Base-by-base conservation (phyloP, 1,284 basidiomycete genomes). In the Testicularia cyperi region DNA sequence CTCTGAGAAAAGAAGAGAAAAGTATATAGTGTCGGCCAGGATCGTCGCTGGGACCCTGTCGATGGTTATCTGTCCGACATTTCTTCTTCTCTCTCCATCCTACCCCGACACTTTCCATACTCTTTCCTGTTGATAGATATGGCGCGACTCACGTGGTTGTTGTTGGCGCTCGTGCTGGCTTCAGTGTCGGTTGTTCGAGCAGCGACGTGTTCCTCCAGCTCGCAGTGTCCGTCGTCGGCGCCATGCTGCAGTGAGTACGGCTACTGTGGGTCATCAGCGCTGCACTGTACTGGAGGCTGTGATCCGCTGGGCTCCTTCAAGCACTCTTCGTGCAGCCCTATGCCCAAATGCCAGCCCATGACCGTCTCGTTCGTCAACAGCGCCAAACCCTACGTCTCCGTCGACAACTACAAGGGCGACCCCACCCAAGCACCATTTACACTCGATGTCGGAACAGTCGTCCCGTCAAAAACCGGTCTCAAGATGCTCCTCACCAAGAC, bases 361-460 rank as follows among this genome's bases (percentile, higher is more conserved):
- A 53, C 38, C 52, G 48, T 69, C 52, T 27, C 16, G 16, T 61
- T 69, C 27, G 42, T 40, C 32, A 64, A 61, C 46, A 54, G 41
- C n/a, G 41, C 47, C 25, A 57, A 58, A 12, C 52, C 61, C 12
- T 63, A 38, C 30, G 38, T 63, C 10, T 18, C 52, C 9, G 31
- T 51, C 22, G 24, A 48, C 2, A 15, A 44, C 5, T 69, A 67
- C 53, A 43, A 45, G 5, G 67, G 67, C 10, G 54, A 62, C 24
- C 61, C 63, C 14, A 45, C 38, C 30, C 48, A 49, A 18, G 48
- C 63, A 2, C 51, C 54, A 9, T 56, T 69, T 23, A 69, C 66
- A 8, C 45, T 69, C 15, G 63, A 69, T 23, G 20, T 49, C 24
- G 66, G 66, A 3, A 33, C 33, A 3, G 30, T 46, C 9, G 46